Evolutionary conservation across 139 green algal genomes (phyloP).

Genomic region (Tetradesmus obliquus): DNA sequence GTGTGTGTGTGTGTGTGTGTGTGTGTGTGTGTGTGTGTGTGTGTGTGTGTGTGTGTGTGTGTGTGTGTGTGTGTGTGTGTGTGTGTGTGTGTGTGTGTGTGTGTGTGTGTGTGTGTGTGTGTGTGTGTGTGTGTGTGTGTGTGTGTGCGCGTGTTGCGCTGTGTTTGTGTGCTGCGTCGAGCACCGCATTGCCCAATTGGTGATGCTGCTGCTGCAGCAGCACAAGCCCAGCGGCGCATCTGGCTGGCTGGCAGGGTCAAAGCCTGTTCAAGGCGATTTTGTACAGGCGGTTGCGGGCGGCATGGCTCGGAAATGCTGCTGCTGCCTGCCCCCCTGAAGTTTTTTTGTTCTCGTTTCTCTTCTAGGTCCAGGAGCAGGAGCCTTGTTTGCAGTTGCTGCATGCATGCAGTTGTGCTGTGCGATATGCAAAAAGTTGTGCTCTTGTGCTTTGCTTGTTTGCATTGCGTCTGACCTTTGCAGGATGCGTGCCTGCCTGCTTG

Average conservation of each 20-base stretch:
- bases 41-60: no score
- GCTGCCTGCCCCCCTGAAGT: background rate
- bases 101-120: no score
- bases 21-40: no score
- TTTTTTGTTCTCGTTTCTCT: background rate
- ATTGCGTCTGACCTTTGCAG: background rate
- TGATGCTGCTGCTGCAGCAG: background rate
- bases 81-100: background rate
- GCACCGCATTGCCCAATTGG: background rate
- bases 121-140: background rate
- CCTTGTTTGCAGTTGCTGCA: background rate
- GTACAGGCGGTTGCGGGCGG: background rate
- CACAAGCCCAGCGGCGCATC: background rate
- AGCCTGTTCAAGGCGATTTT: background rate
- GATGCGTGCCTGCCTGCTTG: background rate
- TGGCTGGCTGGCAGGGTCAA: background rate
- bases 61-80: no score
- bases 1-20: no score
- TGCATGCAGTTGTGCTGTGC: background rate
- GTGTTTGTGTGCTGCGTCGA: background rate
- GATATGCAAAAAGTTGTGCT: background rate
- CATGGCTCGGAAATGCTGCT: background rate
- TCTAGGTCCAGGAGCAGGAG: background rate
- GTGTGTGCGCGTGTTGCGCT: background rate
- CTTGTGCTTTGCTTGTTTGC: background rate